Percentiles rank a stretch among this genome's conserved stretches.
Conservation (phyloP, 164 flowering plant genomes). For the Umbellularia californica region DNA sequence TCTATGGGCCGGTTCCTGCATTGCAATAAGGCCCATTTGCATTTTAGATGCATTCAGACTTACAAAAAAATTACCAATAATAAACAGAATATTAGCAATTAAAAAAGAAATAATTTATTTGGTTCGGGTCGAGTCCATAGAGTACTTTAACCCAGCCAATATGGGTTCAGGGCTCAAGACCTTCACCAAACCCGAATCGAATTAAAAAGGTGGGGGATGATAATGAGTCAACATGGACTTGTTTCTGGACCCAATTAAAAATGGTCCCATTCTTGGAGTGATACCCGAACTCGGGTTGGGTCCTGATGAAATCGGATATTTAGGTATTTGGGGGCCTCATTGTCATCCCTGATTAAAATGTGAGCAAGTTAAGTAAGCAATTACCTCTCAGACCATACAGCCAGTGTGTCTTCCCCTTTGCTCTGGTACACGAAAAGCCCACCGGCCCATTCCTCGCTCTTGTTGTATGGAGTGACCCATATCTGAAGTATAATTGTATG, state of each 20-base stretch:
- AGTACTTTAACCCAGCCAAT: too few relatives aligned
- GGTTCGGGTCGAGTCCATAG: too few relatives aligned
- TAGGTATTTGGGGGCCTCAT: neutral
- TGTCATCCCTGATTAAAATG: neutral
- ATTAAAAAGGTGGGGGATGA: too few relatives aligned
- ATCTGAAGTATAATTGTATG: slow-evolving; percentile 22
- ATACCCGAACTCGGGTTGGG: too few relatives aligned
- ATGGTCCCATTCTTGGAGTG: too few relatives aligned
- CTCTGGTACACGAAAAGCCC: slow-evolving; percentile 74
- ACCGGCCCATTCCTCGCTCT: slow-evolving; percentile 87
- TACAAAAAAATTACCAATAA: neutral
- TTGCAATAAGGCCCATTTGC: neutral
- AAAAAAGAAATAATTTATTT: too few relatives aligned
- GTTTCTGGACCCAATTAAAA: too few relatives aligned
- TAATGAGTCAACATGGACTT: too few relatives aligned
- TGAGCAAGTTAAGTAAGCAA: neutral
- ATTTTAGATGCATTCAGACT: too few relatives aligned
- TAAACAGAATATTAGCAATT: too few relatives aligned
- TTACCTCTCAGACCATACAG: slow-evolving; percentile 83
- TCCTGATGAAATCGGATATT: neutral
- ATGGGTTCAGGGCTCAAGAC: too few relatives aligned
- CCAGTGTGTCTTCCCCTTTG: slow-evolving; percentile 81
- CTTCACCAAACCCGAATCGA: too few relatives aligned
- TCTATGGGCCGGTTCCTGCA: slow-evolving; percentile 59
- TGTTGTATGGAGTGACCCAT: slow-evolving; percentile 90